Evolutionary conservation across 192 early-diverging fungal genomes (phyloP).

Genomic region (Thamnidium elegans): DNA sequence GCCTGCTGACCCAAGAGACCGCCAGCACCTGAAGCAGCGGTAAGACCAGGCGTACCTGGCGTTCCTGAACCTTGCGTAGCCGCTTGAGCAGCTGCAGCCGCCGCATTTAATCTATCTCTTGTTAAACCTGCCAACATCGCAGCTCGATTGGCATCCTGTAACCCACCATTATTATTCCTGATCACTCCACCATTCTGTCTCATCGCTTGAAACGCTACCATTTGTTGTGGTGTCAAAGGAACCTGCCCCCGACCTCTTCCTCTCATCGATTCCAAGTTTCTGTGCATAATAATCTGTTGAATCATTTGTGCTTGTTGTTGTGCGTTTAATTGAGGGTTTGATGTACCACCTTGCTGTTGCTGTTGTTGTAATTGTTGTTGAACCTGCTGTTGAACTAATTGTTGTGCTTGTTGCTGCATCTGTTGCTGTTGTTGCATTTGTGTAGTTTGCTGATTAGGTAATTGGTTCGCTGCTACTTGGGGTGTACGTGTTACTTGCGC

Average conservation of each 20-base stretch:
- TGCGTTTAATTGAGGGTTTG: slow-evolving; percentile 21
- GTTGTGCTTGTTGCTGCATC: too few species aligned
- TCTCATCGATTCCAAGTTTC: slow-evolving; percentile 19
- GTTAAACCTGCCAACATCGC: neutral
- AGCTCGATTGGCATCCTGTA: neutral
- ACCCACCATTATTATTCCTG: neutral
- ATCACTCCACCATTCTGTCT: neutral
- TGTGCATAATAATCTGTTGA: slow-evolving; percentile 25
- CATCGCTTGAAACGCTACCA: slow-evolving; percentile 19
- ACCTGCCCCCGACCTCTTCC: slow-evolving; percentile 27
- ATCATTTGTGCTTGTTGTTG: slow-evolving; percentile 23
- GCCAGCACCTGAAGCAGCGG: neutral
- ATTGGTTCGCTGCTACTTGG: neutral
- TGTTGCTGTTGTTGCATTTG: neutral
- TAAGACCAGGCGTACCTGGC: neutral
- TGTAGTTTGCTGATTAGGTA: neutral
- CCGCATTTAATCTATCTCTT: slow-evolving; percentile 4
- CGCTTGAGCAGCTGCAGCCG: neutral
- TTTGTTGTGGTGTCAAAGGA: slow-evolving; percentile 30
- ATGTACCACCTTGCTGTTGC: neutral
- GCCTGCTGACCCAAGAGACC: neutral
- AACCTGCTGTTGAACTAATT: too few species aligned
- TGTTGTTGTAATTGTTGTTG: slow-evolving; percentile 5
- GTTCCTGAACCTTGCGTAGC: neutral
- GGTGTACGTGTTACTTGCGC: neutral